Evolutionary conservation across 768 basidiomycete species (phyloP), one percentile per base, ranked within the genome.

Genomic region (Clavaria fumosa): DNA sequence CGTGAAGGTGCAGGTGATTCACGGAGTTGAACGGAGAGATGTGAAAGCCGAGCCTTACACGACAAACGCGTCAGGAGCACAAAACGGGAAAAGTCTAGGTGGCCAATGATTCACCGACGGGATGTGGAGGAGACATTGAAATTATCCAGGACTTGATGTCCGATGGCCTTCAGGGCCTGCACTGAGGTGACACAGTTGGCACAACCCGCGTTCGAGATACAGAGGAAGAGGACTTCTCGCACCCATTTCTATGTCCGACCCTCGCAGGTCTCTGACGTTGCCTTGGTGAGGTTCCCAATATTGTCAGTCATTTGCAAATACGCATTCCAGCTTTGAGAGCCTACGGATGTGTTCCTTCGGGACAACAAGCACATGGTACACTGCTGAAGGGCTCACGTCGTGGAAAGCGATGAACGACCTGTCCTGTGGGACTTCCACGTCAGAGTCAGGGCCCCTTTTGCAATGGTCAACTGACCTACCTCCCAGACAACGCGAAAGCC

Each of bases 11-110:
- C 11, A 86, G 60, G 50, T 86, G 82, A 23, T 71, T 50, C 4
- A 85, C 64, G 23, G 73, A 75, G 40, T 70, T 76, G 54, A 78
- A 81, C 0, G 83, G 83, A 0, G 82, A 78, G 37, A 84, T 79
- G 50, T 86, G 82, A 49, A 84, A 86, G 1, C 83, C 82, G 59
- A 84, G 62, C 43, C 83, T 83, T 39, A 23, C 38, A 34, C 10
- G 17, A 36, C n/a, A 39, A 23, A 50, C 47, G 36, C 17, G 28
- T 47, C 23, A 39, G 34, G 35, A 20, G 7, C 3, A 15, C 41
- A 22, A 39, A 31, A 42, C 34, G 5, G 15, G 3, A 37, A 12
- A 19, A 33, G 6, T 7, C 4, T 27, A 24, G 19, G 5, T 12
- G 18, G 45, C 56, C n/a, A n/a, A n/a, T n/a, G n/a, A n/a, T n/a